A percentile compares a stretch with the other conserved stretches of the same genome.
Conservation (phyloP, 2,329 filamentous ascomycete species). For the Periconia macrospinosa region DNA sequence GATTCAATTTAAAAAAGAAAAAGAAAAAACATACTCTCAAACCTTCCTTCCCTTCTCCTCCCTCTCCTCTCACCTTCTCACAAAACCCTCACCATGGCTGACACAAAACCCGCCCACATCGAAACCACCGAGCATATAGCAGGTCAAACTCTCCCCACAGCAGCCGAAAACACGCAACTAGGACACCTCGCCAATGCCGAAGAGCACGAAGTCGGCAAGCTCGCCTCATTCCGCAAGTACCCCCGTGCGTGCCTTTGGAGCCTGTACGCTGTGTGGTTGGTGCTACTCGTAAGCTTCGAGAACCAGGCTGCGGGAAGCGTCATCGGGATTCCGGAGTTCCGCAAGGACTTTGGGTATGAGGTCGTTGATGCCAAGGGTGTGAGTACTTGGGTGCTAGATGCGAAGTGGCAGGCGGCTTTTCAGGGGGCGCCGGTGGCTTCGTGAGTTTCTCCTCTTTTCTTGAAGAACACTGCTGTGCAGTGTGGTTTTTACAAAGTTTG, state of each 20-base stretch:
- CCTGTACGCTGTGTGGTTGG: conserved; percentile 45
- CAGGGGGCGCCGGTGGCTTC: conserved; percentile 47
- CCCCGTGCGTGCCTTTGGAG: conserved; percentile 41
- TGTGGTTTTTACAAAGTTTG: background rate
- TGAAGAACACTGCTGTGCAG: background rate
- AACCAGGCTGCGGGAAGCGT: conserved; percentile 47
- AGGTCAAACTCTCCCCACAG: background rate
- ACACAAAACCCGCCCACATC: conserved; percentile 10
- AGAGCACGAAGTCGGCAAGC: conserved; percentile 26
- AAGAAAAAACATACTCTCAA: too few species aligned
- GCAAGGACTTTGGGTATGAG: conserved; percentile 48
- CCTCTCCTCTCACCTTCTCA: too few species aligned
- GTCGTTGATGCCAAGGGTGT: conserved; percentile 28
- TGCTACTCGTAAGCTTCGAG: conserved; percentile 47
- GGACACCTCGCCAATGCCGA: conserved; percentile 21
- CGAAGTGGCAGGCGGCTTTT: conserved; percentile 51
- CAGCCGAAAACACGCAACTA: conserved; percentile 13
- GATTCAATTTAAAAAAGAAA: too few species aligned
- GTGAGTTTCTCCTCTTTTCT: conserved; percentile 16
- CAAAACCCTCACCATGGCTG: background rate
- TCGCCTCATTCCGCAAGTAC: conserved; percentile 27
- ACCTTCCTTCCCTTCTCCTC: too few species aligned
- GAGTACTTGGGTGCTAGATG: conserved; percentile 44
- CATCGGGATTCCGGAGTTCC: conserved; percentile 50
- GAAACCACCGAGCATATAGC: conserved; percentile 18